A percentile compares a stretch with the other conserved stretches of the same genome.
These are phyloP conservation scores for Kodamaea fungicola DNA, from an alignment of 1,139 yeast species.

Conservation along the genomic window DNA sequence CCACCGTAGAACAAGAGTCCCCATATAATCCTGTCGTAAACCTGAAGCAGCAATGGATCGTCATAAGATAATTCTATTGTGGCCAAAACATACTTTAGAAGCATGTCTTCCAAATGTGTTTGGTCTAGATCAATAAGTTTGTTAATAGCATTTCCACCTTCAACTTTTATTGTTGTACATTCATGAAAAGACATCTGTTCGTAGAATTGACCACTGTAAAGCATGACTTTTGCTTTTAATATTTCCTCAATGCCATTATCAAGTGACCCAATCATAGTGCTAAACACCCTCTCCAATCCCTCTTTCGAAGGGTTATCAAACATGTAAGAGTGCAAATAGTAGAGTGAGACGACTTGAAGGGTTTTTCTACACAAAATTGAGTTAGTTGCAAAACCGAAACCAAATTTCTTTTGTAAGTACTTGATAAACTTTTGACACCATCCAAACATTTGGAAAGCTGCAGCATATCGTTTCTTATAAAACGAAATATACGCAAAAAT, in stretches of 20 bases:
- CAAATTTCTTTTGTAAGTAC: slow-evolving; percentile 8
- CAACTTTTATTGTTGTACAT: slow-evolving; percentile 1
- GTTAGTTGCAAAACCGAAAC: slow-evolving; percentile 8
- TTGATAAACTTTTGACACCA: slow-evolving; percentile 20
- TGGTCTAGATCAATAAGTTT: slow-evolving; percentile 3
- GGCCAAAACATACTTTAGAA: slow-evolving; percentile 31
- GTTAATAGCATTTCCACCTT: background rate
- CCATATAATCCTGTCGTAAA: slow-evolving; percentile 37
- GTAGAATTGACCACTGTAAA: slow-evolving; percentile 15
- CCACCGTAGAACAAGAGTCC: slow-evolving; percentile 44
- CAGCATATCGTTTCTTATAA: slow-evolving; percentile 7
- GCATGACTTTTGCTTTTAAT: slow-evolving; percentile 1
- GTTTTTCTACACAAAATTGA: slow-evolving; percentile 13
- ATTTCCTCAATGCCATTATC: background rate
- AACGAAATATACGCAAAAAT: slow-evolving; percentile 15
- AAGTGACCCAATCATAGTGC: slow-evolving; percentile 2
- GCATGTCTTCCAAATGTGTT: slow-evolving; percentile 22
- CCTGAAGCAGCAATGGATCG: slow-evolving; percentile 28
- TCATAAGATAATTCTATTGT: slow-evolving; percentile 26
- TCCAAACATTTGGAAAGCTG: slow-evolving; percentile 13
- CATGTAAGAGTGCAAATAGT: slow-evolving; percentile 15
- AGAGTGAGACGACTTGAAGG: slow-evolving; percentile 12
- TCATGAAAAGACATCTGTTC: slow-evolving; percentile 16
- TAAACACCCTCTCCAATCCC: background rate
- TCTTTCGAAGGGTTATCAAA: slow-evolving; percentile 3